Conservation (phyloP, 768 basidiomycete genomes). For the Mycena indigotica region DNA sequence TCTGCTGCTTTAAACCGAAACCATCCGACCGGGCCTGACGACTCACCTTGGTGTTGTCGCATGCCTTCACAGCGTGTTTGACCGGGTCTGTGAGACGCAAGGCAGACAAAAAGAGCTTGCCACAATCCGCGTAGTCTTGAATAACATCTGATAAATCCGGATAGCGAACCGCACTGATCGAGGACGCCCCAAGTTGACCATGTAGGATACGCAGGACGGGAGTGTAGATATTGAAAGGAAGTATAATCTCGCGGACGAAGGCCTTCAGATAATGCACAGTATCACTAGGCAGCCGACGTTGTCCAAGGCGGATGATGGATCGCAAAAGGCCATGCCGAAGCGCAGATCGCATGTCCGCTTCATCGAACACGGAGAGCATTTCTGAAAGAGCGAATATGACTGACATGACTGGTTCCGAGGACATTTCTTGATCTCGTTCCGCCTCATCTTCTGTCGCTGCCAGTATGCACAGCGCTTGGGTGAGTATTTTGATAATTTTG, state of each 20-base stretch:
- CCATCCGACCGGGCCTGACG: not conserved
- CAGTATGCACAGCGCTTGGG: not conserved
- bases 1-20: not conserved
- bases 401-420: not conserved
- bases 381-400: not conserved
- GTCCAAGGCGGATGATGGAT: not conserved
- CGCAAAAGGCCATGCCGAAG: not conserved
- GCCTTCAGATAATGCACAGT: not conserved
- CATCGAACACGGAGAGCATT: not conserved
- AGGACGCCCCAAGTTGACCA: too few species aligned
- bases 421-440: too few species aligned
- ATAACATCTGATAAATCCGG: not conserved
- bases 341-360: not conserved
- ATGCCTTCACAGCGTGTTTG: not conserved
- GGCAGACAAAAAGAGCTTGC: not conserved
- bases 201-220: not conserved
- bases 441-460: not conserved
- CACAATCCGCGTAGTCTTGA: not conserved
- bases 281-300: not conserved
- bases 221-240: not conserved
- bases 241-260: not conserved
- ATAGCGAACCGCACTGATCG: not conserved
- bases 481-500: not conserved
- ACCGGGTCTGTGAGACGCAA: not conserved
- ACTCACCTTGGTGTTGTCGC: not conserved